Evolutionary conservation across 2,329 filamentous ascomycete species (phyloP).

Genomic region (Lachnellula cervina): DNA sequence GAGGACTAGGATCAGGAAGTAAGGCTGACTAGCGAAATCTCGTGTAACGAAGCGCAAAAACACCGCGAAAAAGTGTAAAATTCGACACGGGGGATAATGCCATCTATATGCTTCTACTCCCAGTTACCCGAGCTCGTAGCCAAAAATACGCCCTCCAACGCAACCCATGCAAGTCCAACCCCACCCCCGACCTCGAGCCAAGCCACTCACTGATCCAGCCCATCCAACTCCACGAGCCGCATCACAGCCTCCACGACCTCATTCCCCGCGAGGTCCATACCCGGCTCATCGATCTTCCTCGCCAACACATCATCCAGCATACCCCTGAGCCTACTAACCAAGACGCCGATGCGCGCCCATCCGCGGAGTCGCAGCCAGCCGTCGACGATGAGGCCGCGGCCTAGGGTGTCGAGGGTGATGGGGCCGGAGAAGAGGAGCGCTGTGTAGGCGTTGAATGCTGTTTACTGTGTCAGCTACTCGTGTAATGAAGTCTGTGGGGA

Average conservation of each 20-base stretch:
- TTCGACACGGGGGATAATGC: background rate
- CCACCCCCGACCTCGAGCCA: background rate
- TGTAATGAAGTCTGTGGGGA: background rate
- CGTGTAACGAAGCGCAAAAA: background rate
- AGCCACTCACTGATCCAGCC: conserved; percentile 53
- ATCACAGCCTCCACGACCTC: conserved; percentile 74
- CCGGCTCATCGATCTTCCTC: conserved; percentile 72
- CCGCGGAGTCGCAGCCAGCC: conserved; percentile 83
- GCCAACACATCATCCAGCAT: conserved; percentile 85
- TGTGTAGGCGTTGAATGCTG: conserved; percentile 83
- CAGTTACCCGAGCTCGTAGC: background rate
- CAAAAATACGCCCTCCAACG: background rate
- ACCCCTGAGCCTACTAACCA: conserved; percentile 74
- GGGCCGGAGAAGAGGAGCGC: conserved; percentile 82
- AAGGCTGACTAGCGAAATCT: background rate
- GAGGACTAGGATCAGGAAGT: background rate
- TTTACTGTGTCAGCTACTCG: background rate
- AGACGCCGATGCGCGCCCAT: conserved; percentile 90
- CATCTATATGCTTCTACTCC: conserved; percentile 11
- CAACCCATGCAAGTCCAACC: background rate
- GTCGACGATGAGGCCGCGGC: conserved; percentile 82
- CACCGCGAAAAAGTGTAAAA: background rate
- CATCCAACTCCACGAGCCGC: conserved; percentile 83
- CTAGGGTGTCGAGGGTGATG: conserved; percentile 81
- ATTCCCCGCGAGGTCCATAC: conserved; percentile 49